Evolutionary conservation across 1,284 basidiomycete genomes (phyloP).

Genomic region (Phellopilus nigrolimitatus): DNA sequence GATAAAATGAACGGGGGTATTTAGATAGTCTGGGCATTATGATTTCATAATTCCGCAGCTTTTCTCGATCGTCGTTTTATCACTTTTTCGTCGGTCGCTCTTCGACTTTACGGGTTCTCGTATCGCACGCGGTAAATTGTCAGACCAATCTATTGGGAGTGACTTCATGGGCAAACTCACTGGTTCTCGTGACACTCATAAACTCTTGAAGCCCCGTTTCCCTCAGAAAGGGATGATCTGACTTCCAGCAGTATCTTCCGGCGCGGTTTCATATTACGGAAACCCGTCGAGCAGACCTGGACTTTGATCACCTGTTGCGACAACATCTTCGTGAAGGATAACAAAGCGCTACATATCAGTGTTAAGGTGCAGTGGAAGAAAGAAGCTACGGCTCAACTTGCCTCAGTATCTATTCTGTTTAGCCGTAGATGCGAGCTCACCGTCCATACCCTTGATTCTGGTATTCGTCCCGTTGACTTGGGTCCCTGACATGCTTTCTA

Average conservation of each 20-base stretch:
- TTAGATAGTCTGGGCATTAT: no score
- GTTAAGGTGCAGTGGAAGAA: neutral
- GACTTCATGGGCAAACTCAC: no score
- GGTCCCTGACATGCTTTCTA: no score
- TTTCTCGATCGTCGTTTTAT: neutral
- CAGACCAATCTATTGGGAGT: no score
- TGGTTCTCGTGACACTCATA: no score
- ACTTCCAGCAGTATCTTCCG: constrained; percentile 4
- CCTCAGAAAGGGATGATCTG: no score
- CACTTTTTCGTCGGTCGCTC: neutral
- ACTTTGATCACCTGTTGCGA: constrained; percentile 11
- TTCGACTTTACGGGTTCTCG: no score
- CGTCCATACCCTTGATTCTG: constrained; percentile 11
- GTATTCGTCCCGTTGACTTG: no score
- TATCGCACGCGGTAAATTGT: no score
- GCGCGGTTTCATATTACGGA: constrained; percentile 13
- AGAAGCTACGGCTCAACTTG: neutral
- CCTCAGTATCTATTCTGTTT: constrained; percentile 19
- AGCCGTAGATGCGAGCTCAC: constrained; percentile 5
- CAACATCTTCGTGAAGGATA: neutral
- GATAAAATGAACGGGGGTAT: no score
- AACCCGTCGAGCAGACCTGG: constrained; percentile 19
- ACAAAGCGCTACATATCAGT: neutral
- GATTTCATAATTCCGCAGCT: constrained; percentile 7
- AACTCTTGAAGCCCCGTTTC: no score